Conservation (phyloP, 192 early-diverging fungal species). For the Phycomyces nitens region DNA sequence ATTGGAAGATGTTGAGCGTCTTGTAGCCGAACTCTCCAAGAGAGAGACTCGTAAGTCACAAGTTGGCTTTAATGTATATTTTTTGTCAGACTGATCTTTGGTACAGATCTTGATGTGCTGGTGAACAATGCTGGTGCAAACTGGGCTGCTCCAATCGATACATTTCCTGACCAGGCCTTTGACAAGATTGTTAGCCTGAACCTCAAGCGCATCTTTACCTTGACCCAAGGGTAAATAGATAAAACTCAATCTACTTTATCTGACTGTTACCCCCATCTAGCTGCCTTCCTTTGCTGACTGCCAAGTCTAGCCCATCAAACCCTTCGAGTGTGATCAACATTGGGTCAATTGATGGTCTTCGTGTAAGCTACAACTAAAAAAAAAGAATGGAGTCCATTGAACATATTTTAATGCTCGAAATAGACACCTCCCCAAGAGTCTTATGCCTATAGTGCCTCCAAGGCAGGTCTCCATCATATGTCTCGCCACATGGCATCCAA, state of each 20-base stretch:
- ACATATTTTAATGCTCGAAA: not conserved
- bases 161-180: conserved; percentile 61
- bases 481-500: conserved; percentile 62
- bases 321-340: conserved; percentile 91
- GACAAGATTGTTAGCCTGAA: conserved; percentile 85
- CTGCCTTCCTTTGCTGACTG: conserved; percentile 65
- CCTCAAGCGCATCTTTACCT: conserved; percentile 74
- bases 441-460: conserved; percentile 75
- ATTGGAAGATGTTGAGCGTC: conserved; percentile 47
- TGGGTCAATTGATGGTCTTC: conserved; percentile 67
- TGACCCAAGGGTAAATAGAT: conserved; percentile 61
- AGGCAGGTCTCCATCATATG: conserved; percentile 77
- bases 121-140: conserved; percentile 85
- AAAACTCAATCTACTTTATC: not conserved
- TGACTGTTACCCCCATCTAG: conserved; percentile 18
- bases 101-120: conserved; percentile 71
- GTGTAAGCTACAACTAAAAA: not conserved
- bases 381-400: not conserved
- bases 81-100: not conserved
- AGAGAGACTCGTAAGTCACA: conserved; percentile 52
- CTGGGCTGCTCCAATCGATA: conserved; percentile 48
- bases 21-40: conserved; percentile 54
- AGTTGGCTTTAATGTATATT: not conserved
- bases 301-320: conserved; percentile 44
- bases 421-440: conserved; percentile 41